Conservation (phyloP, 257 asterid species). For the Salvia hispanica region DNA sequence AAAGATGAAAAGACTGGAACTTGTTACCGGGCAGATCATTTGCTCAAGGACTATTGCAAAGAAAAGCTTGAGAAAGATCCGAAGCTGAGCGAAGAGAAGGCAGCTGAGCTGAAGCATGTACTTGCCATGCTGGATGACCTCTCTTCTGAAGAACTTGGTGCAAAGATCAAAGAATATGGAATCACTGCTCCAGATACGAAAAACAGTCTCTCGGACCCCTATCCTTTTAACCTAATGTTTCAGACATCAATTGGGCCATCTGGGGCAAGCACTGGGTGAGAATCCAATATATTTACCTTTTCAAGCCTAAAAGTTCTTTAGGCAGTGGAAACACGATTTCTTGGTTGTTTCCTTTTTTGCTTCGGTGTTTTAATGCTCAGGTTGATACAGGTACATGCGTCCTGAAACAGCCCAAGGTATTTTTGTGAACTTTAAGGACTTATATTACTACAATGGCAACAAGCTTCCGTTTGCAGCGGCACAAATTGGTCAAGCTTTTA, state of each 20-base stretch:
- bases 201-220: slow-evolving; percentile 72
- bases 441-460: slow-evolving; percentile 64
- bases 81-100: slow-evolving; percentile 47
- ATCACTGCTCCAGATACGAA: slow-evolving; percentile 81
- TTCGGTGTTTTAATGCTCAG: not conserved
- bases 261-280: slow-evolving; percentile 73
- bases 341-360: slow-evolving; percentile 1
- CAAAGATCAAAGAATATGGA: slow-evolving; percentile 65
- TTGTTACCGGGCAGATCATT: slow-evolving; percentile 76
- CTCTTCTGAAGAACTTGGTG: slow-evolving; percentile 71
- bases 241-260: slow-evolving; percentile 81
- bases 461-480: slow-evolving; percentile 86
- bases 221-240: slow-evolving; percentile 81
- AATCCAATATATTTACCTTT: not conserved
- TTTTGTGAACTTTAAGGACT: slow-evolving; percentile 75
- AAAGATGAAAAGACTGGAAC: slow-evolving; percentile 72
- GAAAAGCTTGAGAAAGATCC: slow-evolving; percentile 76
- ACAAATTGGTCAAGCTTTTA: slow-evolving; percentile 79
- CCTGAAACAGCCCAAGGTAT: slow-evolving; percentile 90
- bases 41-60: slow-evolving; percentile 73
- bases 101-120: slow-evolving; percentile 56
- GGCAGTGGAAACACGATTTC: not conserved
- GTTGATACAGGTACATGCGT: slow-evolving; percentile 67
- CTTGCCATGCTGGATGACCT: slow-evolving; percentile 77
- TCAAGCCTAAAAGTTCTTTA: not conserved